phyloP scores from a whole-genome alignment of 345 rosid species.

The Firmiana major region DNA sequence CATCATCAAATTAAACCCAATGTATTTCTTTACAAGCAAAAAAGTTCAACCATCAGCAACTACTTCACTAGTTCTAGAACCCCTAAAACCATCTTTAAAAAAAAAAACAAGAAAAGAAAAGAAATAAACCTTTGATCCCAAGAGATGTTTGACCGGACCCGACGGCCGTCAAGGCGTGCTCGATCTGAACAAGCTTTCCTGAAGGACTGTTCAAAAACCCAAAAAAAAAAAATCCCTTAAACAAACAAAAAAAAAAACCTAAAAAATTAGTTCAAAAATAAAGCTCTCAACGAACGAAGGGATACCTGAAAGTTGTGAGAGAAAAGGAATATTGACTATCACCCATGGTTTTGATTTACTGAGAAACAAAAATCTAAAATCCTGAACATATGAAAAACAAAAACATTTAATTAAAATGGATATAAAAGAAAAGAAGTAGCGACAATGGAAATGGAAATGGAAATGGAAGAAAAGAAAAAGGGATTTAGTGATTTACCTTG shows the following conservation, averaged over 20 bases:
- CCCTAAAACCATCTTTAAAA: background rate
- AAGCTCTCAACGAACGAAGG: background rate
- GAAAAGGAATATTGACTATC: constrained; percentile 96
- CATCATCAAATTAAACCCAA: background rate
- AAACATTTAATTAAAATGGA: background rate
- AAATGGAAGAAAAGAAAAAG: background rate
- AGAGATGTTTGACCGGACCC: constrained; percentile 95
- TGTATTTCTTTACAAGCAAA: background rate
- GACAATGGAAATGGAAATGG: background rate
- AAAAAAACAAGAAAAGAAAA: background rate
- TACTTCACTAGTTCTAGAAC: background rate
- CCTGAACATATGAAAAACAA: background rate
- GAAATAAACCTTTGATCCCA: constrained; percentile 70
- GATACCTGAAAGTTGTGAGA: constrained; percentile 87
- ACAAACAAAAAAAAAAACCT: background rate
- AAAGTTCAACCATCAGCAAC: background rate
- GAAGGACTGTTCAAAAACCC: constrained; percentile 58
- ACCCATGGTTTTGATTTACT: constrained; percentile 47
- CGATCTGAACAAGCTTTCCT: constrained; percentile 97
- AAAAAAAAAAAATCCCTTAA: background rate
- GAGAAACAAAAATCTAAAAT: background rate
- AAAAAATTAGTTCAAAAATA: background rate
- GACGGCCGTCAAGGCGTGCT: constrained; percentile 90
- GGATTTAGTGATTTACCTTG: background rate
- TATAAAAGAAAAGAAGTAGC: background rate